phyloP scores from a whole-genome alignment of 2,329 filamentous ascomycete species.

The Calonectria henricotiae region DNA sequence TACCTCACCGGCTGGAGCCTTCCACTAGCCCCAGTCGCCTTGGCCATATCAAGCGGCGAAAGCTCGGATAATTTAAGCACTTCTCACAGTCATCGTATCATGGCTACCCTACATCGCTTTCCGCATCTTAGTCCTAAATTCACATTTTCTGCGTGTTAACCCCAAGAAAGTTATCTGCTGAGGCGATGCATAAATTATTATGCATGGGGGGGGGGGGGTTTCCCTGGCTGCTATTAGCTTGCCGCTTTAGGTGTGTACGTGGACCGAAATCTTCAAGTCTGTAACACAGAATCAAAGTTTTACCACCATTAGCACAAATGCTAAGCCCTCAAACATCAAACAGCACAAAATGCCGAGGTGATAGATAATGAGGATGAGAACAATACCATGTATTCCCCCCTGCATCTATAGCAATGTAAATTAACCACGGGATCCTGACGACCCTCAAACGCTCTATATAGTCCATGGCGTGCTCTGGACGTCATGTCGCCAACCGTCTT shows the following conservation, averaged over 20 bases:
- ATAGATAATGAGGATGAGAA: not conserved
- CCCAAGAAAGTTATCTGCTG: no score
- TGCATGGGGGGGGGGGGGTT: no score
- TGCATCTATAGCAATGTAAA: not conserved
- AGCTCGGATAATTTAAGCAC: slow-evolving; percentile 50
- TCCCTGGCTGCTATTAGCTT: no score
- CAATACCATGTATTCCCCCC: not conserved
- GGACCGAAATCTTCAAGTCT: no score
- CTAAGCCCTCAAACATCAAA: not conserved
- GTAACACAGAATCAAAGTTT: no score
- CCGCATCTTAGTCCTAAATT: not conserved
- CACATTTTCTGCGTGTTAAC: not conserved
- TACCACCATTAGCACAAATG: no score
- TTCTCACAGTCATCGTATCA: not conserved
- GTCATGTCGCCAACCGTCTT: not conserved
- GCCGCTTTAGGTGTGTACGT: no score
- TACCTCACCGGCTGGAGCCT: slow-evolving; percentile 63
- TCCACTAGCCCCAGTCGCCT: slow-evolving; percentile 51
- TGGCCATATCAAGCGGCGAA: slow-evolving; percentile 52
- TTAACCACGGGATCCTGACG: not conserved
- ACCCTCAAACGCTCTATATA: not conserved
- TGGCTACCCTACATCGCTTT: slow-evolving; percentile 33
- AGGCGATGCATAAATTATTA: no score
- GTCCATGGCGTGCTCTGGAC: not conserved
- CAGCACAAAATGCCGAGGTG: no score